Conservation (phyloP, 2,329 filamentous ascomycete species). For the Clarireedia paspali region DNA sequence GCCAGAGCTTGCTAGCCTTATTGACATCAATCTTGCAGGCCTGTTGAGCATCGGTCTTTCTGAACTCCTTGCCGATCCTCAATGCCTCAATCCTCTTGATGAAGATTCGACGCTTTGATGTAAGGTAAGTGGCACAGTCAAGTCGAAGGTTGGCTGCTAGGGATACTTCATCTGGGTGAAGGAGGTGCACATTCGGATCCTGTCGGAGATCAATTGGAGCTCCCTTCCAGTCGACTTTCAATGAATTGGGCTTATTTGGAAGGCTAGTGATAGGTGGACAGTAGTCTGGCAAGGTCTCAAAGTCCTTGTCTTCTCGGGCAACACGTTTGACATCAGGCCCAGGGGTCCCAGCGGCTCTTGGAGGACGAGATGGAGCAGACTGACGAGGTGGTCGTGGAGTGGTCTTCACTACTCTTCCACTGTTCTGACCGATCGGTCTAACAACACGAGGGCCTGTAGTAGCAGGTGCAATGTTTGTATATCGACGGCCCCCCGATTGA, state of each 20-base stretch:
- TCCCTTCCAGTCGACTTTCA: constrained; percentile 86
- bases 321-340: constrained; percentile 38
- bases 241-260: constrained; percentile 56
- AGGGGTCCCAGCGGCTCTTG: constrained; percentile 20
- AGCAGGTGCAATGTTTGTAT: constrained; percentile 24
- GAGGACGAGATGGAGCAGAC: constrained; percentile 9
- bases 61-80: constrained; percentile 70
- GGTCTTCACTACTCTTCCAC: constrained; percentile 4
- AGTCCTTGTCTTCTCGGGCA: constrained; percentile 78
- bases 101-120: constrained; percentile 90
- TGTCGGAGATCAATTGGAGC: constrained; percentile 66
- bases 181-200: constrained; percentile 60
- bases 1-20: constrained; percentile 90
- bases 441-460: not conserved
- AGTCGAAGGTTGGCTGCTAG: constrained; percentile 75
- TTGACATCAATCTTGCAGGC: constrained; percentile 98
- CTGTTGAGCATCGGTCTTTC: constrained; percentile 92
- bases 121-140: constrained; percentile 81
- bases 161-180: constrained; percentile 71
- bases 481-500: constrained; percentile 18
- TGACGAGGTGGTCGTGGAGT: not conserved
- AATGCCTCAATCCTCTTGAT: constrained; percentile 61
- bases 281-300: constrained; percentile 61
- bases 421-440: not conserved
- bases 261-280: constrained; percentile 63